Base-by-base conservation (phyloP, 257 asterid genomes). In the Plantago ovata region DNA sequence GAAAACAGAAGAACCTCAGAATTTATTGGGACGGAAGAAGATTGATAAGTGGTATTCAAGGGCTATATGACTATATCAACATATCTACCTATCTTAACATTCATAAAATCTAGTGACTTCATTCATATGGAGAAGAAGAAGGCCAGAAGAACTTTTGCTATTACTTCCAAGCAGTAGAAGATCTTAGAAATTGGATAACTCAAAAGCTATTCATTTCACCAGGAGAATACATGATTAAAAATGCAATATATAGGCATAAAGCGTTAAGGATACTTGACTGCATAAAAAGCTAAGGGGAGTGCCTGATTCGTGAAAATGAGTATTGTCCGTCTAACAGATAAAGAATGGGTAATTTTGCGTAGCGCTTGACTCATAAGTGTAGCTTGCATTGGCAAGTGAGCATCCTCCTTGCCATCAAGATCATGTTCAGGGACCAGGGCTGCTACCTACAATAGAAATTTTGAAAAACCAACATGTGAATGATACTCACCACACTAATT, bases 401-500 rank as follows among this genome's bases (percentile, higher is more conserved):
- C 96, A 64, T 93, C 99, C 36, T 96, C 99, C 99, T 93, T 96
- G 72, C 97, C 99, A 75, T 93, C 99, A 68, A 89, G 97, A 74
- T 93, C 99, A 72, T 91, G 71, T 75, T 86, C 86, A 18, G 97
- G 97, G 61, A 93, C 96, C 71, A 93, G 81, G 61, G 97, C 99
- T 72, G 99, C 99, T 24, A 93, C 97, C 99, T 93, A 79, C 61
- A 51, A 64, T 57, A 62, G n/a, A 51, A 61, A 69, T 33, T 38
- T 40, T 61, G 45, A 19, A 33, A 16, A 18, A 42, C 23, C 49
- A 22, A 44, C 56, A 69, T 50, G 53, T 53, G 48, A n/a, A 41
- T 46, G 61, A 36, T 63, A 47, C 67, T 67, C 72, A 41, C 43
- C 43, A 14, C 47, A 28, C 36, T 28, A 28, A 28, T 6, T 28